These are phyloP conservation scores for Raphanus hybrid DNA, from an alignment of 441 rosid species.

Conservation along the genomic window DNA sequence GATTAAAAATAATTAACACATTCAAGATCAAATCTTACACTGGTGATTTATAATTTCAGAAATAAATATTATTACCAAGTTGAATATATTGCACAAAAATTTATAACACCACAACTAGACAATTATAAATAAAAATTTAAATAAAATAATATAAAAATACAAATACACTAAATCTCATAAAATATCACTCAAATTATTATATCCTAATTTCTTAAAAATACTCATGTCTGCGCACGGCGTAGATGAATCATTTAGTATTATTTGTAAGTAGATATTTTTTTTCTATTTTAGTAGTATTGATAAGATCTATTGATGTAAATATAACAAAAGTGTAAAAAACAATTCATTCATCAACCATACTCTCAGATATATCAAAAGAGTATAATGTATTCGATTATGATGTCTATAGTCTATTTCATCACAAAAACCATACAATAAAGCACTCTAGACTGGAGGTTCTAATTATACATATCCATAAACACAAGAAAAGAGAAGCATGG, in stretches of 20 bases:
- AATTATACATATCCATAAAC: not conserved
- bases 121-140: no score
- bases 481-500: conserved; percentile 11
- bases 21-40: not conserved
- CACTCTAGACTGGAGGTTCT: not conserved
- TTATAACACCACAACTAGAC: not conserved
- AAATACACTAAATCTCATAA: not conserved
- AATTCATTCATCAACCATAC: not conserved
- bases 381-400: not conserved
- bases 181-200: no score
- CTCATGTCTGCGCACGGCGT: no score
- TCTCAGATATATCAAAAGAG: not conserved
- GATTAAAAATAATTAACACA: no score
- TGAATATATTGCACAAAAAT: not conserved
- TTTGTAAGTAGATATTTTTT: no score
- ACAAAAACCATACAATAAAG: conserved; percentile 16
- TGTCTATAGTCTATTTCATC: not conserved
- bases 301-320: not conserved
- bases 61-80: not conserved
- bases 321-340: not conserved
- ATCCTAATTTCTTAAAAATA: no score
- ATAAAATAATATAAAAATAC: no score
- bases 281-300: no score
- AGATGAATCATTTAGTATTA: no score
- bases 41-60: not conserved